Percentiles rank a stretch among this genome's conserved stretches.
These are phyloP conservation scores for Syncephalastrum sp. DNA, from an alignment of 371 early-diverging fungal genomes.

Conservation along the genomic window DNA sequence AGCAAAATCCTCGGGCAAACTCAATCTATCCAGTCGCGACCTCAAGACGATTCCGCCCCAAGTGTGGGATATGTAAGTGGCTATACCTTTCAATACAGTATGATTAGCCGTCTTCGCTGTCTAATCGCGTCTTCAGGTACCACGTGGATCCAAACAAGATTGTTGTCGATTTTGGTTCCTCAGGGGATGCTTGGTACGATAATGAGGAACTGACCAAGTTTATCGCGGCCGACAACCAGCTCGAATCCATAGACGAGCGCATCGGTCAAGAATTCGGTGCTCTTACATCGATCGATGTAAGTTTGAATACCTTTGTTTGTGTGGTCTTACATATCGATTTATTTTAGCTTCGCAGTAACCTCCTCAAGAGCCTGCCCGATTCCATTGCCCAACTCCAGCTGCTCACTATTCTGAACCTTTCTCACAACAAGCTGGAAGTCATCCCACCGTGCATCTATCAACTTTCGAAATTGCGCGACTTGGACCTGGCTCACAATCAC, in stretches of 20 bases:
- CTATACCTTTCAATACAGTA: not conserved
- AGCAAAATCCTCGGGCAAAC: constrained; percentile 54
- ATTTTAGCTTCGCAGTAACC: constrained; percentile 57
- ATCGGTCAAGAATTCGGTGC: constrained; percentile 65
- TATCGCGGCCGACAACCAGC: constrained; percentile 65
- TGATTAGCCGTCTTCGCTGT: not conserved
- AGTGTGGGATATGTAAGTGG: constrained; percentile 55
- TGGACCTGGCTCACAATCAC: constrained; percentile 53
- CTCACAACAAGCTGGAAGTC: constrained; percentile 47
- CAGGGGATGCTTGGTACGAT: constrained; percentile 60
- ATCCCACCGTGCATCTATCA: constrained; percentile 44
- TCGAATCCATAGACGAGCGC: constrained; percentile 59
- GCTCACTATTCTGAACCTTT: constrained; percentile 44
- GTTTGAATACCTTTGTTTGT: constrained; percentile 4
- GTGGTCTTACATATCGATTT: not conserved
- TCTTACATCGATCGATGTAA: constrained; percentile 66
- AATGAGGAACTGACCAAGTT: constrained; percentile 66
- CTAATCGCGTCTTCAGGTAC: constrained; percentile 33
- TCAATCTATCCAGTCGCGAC: constrained; percentile 69
- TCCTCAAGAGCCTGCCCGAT: constrained; percentile 46
- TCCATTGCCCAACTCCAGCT: constrained; percentile 42
- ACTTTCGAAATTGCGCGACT: constrained; percentile 41
- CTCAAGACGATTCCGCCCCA: constrained; percentile 65
- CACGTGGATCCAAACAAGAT: constrained; percentile 57
- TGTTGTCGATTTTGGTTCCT: constrained; percentile 53